Conservation (phyloP, 139 green algal genomes). For the Micractinium sp. region DNA sequence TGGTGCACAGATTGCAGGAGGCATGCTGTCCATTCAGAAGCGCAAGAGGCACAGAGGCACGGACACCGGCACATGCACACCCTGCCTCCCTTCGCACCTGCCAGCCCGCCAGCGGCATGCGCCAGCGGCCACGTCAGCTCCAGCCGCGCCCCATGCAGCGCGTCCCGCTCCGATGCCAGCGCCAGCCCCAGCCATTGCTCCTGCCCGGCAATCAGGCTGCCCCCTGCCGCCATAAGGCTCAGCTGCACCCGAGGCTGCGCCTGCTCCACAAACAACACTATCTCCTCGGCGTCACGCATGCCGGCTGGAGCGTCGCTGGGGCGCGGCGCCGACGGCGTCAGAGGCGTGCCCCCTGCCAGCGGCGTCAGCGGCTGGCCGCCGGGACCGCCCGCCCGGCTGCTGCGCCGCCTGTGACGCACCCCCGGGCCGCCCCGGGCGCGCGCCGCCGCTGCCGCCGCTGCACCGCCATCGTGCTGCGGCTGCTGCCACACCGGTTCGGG, state of each 20-base stretch:
- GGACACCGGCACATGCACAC: too few species aligned
- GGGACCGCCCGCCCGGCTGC: neutral
- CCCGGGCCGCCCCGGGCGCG: neutral
- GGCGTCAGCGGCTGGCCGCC: neutral
- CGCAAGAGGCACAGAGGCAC: too few species aligned
- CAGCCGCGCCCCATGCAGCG: conserved; percentile 25
- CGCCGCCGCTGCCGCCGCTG: neutral
- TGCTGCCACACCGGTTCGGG: conserved; percentile 14
- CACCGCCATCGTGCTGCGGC: neutral
- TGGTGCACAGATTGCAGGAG: too few species aligned
- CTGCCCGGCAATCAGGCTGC: conserved; percentile 51
- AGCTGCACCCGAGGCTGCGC: conserved; percentile 38
- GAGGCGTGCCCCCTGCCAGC: neutral
- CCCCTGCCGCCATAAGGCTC: conserved; percentile 23
- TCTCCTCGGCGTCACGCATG: conserved; percentile 5
- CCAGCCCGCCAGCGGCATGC: neutral
- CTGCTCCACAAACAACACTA: conserved; percentile 47
- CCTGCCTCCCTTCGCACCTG: neutral
- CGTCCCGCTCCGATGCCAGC: conserved; percentile 47
- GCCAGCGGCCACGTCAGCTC: conserved; percentile 29
- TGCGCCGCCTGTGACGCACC: neutral
- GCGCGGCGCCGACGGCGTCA: neutral
- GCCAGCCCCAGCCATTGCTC: conserved; percentile 62
- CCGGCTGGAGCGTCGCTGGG: neutral
- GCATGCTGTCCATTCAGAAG: neutral